phyloP scores from a whole-genome alignment of 345 rosid genomes.

The Cardamine chenopodiifolia region DNA sequence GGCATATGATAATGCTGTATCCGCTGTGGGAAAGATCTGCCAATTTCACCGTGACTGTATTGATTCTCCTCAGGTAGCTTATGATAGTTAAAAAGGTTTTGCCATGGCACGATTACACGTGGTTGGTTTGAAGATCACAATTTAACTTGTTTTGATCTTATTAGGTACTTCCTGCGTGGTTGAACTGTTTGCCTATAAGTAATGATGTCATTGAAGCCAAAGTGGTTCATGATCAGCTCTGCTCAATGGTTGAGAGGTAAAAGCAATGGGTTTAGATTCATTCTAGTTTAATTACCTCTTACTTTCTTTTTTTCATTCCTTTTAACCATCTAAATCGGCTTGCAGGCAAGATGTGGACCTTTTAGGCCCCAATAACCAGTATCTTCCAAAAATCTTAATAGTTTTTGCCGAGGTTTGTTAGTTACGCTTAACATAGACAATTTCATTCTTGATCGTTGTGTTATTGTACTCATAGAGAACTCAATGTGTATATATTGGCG shows the following conservation, averaged over 20 bases:
- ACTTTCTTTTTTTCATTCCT: background rate
- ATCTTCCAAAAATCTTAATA: constrained; percentile 81
- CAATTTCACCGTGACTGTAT: constrained; percentile 85
- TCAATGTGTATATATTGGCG: background rate
- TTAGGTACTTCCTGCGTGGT: constrained; percentile 97
- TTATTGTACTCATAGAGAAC: background rate
- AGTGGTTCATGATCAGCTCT: constrained; percentile 94
- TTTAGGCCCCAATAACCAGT: constrained; percentile 84
- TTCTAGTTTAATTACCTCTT: background rate
- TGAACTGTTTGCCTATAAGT: constrained; percentile 91
- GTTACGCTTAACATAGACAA: background rate
- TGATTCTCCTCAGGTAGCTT: constrained; percentile 82
- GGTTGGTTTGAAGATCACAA: constrained; percentile 6
- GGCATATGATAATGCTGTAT: constrained; percentile 99
- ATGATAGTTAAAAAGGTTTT: background rate
- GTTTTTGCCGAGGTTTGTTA: constrained; percentile 91
- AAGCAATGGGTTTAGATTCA: background rate
- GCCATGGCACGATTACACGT: background rate
- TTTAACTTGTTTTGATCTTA: background rate
- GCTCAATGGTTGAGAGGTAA: constrained; percentile 95
- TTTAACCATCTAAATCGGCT: constrained; percentile 14
- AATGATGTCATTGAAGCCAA: constrained; percentile 98
- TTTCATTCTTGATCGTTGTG: background rate
- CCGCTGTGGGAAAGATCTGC: constrained; percentile 97
- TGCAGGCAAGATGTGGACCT: constrained; percentile 86